These are phyloP conservation scores for Pyricularia grisea DNA, from an alignment of 2,329 filamentous ascomycete genomes.

Conservation along the genomic window DNA sequence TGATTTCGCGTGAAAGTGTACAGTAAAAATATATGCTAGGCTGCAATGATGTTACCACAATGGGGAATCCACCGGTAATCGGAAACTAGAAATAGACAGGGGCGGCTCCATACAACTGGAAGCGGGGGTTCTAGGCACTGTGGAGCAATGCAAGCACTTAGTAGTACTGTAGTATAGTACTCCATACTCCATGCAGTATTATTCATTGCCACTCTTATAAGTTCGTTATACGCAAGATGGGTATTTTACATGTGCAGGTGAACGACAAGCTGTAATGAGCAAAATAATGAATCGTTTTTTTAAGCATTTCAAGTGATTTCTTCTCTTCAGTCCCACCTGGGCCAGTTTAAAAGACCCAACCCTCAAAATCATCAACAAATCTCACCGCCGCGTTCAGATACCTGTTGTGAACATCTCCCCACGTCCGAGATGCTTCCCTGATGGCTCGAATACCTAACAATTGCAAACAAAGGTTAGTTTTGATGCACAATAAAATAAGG, in stretches of 20 bases:
- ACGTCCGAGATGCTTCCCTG: conserved; percentile 63
- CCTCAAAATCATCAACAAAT: conserved; percentile 64
- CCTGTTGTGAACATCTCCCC: conserved; percentile 58
- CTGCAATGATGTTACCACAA: not conserved
- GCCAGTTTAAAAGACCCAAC: conserved; percentile 37
- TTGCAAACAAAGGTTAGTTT: not conserved
- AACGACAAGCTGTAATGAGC: not conserved
- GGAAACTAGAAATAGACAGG: not conserved
- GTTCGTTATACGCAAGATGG: not conserved
- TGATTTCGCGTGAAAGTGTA: not conserved
- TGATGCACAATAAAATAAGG: not conserved
- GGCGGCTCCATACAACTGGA: not conserved
- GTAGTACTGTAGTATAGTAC: too few relatives aligned
- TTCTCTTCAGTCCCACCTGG: not conserved
- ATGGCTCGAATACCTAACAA: conserved; percentile 57
- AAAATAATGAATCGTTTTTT: not conserved
- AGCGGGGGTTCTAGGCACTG: not conserved
- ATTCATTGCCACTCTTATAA: not conserved
- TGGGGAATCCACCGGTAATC: not conserved
- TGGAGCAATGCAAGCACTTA: not conserved
- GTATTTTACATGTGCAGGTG: not conserved
- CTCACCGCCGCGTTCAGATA: conserved; percentile 61
- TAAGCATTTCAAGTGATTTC: not conserved
- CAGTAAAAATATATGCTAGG: not conserved
- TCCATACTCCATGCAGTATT: not conserved